phyloP scores from a whole-genome alignment of 768 basidiomycete genomes.

The Lepiota brunneoincarnata region DNA sequence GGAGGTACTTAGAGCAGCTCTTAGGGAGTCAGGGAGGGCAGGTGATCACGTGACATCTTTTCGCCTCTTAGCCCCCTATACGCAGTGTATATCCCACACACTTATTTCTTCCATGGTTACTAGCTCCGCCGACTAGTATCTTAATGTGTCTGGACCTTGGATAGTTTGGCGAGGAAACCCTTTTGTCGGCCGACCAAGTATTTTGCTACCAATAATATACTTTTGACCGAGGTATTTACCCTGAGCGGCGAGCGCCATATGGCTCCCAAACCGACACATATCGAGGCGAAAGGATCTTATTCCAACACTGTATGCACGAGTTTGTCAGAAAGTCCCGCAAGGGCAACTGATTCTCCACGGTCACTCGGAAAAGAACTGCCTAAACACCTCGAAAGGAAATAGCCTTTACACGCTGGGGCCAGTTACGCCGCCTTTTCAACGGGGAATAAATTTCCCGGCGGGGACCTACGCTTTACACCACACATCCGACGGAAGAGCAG shows the following conservation, averaged over 20 bases:
- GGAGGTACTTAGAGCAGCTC: no score
- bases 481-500: constrained; percentile 1
- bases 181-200: no score
- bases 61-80: no score
- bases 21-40: no score
- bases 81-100: no score
- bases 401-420: neutral
- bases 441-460: neutral
- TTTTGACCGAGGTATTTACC: neutral
- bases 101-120: no score
- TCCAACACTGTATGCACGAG: neutral
- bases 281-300: neutral
- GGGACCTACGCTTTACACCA: constrained; percentile 1
- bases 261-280: neutral
- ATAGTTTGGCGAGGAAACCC: no score
- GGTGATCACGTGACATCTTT: no score
- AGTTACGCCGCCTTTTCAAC: constrained; percentile 1
- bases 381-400: neutral
- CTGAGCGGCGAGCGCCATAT: neutral
- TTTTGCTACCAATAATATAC: neutral
- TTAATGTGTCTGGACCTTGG: no score
- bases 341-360: neutral
- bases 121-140: no score
- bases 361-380: neutral
- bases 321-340: neutral